phyloP scores from a whole-genome alignment of 495 filamentous ascomycete genomes.

The Penicillium pancosmium region DNA sequence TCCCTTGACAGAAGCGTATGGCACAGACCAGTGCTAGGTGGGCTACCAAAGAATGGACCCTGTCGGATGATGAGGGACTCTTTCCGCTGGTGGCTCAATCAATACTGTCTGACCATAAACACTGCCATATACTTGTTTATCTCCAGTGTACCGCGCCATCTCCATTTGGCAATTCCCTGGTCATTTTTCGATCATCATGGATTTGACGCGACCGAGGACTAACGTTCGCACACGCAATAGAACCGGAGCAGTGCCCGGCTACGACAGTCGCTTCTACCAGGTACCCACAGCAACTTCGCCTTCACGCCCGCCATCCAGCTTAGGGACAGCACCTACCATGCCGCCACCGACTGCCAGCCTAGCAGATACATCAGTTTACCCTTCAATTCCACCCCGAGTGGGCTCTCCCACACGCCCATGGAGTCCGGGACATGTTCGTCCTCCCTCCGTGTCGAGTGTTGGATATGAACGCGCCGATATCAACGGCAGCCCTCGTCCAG shows the following conservation, averaged over 20 bases:
- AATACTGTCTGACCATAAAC: conserved; percentile 8
- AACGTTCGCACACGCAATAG: conserved; percentile 33
- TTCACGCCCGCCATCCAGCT: conserved; percentile 57
- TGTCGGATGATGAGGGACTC: conserved; percentile 10
- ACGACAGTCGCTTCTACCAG: conserved; percentile 34
- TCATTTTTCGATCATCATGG: conserved; percentile 17
- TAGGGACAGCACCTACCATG: conserved; percentile 57
- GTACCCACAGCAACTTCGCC: conserved; percentile 36
- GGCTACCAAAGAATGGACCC: conserved; percentile 9
- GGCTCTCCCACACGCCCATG: conserved; percentile 69
- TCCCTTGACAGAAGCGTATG: conserved; percentile 21
- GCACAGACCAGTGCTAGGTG: conserved; percentile 11
- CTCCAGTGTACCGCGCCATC: conserved; percentile 6
- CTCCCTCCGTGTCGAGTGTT: conserved; percentile 53
- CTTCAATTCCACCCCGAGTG: conserved; percentile 51
- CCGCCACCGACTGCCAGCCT: conserved; percentile 51
- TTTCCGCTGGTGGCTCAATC: background rate
- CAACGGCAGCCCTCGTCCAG: conserved; percentile 87
- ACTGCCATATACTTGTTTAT: conserved; percentile 16
- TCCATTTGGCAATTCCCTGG: background rate
- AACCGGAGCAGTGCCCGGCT: conserved; percentile 27
- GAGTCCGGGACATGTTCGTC: conserved; percentile 67
- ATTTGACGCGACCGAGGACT: conserved; percentile 28
- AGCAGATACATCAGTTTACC: conserved; percentile 44
- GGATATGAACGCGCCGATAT: conserved; percentile 85